phyloP scores from a whole-genome alignment of 345 rosid genomes.

The Pelargonium nanum region DNA sequence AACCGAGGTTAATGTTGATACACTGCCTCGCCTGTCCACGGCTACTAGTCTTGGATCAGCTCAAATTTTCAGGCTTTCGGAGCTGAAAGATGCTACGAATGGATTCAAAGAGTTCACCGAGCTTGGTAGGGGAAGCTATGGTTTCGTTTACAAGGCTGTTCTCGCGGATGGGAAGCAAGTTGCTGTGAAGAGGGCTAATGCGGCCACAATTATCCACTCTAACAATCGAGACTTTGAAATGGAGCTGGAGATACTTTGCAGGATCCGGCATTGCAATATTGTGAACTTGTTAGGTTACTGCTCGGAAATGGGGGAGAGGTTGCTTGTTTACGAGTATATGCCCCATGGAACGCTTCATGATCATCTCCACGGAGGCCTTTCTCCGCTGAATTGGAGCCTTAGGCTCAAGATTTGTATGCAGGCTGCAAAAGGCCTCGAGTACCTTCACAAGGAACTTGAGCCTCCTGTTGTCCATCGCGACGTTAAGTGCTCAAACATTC shows the following conservation, averaged over 20 bases:
- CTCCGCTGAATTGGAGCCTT: slow-evolving; percentile 62
- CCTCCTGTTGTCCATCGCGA: slow-evolving; percentile 59
- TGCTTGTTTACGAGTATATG: slow-evolving; percentile 83
- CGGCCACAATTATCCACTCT: slow-evolving; percentile 82
- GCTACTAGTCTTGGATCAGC: slow-evolving; percentile 51
- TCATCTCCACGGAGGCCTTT: slow-evolving; percentile 67
- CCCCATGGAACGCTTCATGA: slow-evolving; percentile 85
- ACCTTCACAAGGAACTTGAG: slow-evolving; percentile 61
- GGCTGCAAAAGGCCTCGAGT: slow-evolving; percentile 75
- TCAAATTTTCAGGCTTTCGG: slow-evolving; percentile 71
- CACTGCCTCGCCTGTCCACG: slow-evolving; percentile 26
- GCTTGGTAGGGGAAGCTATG: slow-evolving; percentile 82
- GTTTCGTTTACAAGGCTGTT: slow-evolving; percentile 82
- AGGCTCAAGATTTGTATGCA: slow-evolving; percentile 61
- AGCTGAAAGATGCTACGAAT: slow-evolving; percentile 83
- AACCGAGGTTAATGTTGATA: slow-evolving; percentile 22
- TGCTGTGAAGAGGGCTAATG: slow-evolving; percentile 87
- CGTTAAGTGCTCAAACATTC: slow-evolving; percentile 67
- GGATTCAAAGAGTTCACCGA: slow-evolving; percentile 93
- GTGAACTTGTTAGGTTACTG: slow-evolving; percentile 85
- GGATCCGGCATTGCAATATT: slow-evolving; percentile 59
- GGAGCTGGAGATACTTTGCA: slow-evolving; percentile 69
- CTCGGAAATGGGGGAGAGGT: slow-evolving; percentile 78
- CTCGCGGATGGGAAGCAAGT: slow-evolving; percentile 74
- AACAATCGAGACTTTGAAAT: slow-evolving; percentile 70